Evolutionary conservation across 106 monocot species (phyloP).

Genomic region (Amphibolis antarctica): DNA sequence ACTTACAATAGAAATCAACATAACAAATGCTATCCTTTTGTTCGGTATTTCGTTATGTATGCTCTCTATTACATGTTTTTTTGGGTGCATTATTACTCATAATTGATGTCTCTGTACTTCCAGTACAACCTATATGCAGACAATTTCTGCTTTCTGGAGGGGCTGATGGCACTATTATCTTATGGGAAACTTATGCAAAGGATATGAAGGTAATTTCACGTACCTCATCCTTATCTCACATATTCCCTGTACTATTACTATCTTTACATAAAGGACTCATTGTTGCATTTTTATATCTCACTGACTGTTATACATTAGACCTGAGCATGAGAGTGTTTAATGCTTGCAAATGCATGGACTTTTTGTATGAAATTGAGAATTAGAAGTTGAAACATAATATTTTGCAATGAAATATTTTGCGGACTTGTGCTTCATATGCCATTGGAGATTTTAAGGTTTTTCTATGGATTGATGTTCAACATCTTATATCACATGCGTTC

Average conservation of each 20-base stretch:
- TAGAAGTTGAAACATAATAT: no score
- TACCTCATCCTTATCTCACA: neutral
- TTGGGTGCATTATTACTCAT: neutral
- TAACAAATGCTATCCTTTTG: no score
- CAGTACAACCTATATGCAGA: constrained; percentile 33
- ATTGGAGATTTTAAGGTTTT: neutral
- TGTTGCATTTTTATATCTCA: no score
- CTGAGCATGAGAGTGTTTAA: no score
- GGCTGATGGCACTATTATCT: constrained; percentile 82
- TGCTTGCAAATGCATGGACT: neutral
- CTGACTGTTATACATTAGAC: no score
- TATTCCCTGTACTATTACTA: no score
- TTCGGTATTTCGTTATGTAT: no score
- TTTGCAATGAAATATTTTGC: no score
- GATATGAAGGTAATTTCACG: constrained; percentile 40
- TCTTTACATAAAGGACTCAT: no score
- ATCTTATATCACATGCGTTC: no score
- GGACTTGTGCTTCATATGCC: neutral
- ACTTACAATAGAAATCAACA: no score
- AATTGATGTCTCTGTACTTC: neutral
- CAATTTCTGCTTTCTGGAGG: constrained; percentile 85
- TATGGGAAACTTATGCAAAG: constrained; percentile 45
- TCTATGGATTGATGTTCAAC: neutral
- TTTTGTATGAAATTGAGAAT: neutral
- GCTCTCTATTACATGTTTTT: no score